A percentile compares a stretch with the other conserved stretches of the same genome.
phyloP scores from a whole-genome alignment of 495 filamentous ascomycete species.

The Xylaria sp. region DNA sequence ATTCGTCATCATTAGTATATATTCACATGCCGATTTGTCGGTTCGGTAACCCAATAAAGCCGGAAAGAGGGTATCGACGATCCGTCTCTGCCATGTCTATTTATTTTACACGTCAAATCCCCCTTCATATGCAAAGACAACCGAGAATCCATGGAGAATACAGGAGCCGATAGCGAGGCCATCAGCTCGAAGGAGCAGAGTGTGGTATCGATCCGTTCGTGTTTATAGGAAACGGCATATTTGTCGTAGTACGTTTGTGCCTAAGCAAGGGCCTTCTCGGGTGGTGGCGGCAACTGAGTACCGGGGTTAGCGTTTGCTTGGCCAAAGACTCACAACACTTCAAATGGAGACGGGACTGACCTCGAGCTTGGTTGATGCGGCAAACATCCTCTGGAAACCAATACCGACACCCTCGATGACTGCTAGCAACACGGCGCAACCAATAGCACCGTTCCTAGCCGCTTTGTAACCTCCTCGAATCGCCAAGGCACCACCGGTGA shows the following conservation, averaged over 20 bases:
- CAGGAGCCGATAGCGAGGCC: constrained; percentile 40
- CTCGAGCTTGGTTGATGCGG: constrained; percentile 87
- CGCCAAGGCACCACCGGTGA: constrained; percentile 91
- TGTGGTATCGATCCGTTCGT: constrained; percentile 26
- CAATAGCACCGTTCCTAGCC: constrained; percentile 91
- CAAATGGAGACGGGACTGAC: constrained; percentile 46
- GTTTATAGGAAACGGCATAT: background rate
- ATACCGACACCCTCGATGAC: constrained; percentile 99
- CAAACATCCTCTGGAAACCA: constrained; percentile 95
- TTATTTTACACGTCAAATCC: constrained; percentile 39
- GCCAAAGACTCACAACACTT: background rate
- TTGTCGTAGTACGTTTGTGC: background rate
- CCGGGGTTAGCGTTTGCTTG: constrained; percentile 10
- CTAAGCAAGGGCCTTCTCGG: constrained; percentile 50
- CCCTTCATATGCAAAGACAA: constrained; percentile 36
- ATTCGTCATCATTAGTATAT: constrained; percentile 27
- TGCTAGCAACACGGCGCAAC: constrained; percentile 89
- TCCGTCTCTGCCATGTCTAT: constrained; percentile 26
- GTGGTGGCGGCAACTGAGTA: constrained; percentile 47
- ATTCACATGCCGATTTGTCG: constrained; percentile 25
- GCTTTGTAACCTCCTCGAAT: constrained; percentile 88
- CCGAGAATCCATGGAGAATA: constrained; percentile 39
- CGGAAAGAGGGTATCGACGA: constrained; percentile 24
- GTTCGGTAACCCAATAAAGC: constrained; percentile 21
- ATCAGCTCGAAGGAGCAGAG: constrained; percentile 50